Percentiles rank a stretch among this genome's conserved stretches.
phyloP scores from a whole-genome alignment of 768 basidiomycete species.

The Rhizopogon vulgaris region DNA sequence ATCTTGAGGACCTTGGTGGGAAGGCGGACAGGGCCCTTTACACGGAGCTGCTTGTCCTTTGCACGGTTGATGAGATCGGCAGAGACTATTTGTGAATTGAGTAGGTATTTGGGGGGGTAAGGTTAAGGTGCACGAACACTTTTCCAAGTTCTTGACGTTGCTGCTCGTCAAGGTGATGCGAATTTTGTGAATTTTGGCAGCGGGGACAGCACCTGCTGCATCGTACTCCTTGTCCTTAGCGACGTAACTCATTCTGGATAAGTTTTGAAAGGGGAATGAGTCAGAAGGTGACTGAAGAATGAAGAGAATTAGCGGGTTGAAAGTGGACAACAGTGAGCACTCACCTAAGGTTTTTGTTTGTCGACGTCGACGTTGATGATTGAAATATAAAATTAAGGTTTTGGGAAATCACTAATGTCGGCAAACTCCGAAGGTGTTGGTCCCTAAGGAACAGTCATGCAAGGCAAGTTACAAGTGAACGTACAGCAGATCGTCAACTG shows the following conservation, averaged over 20 bases:
- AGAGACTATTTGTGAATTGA: constrained; percentile 59
- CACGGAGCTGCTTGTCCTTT: constrained; percentile 98
- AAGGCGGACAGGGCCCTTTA: constrained; percentile 97
- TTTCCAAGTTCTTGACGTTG: constrained; percentile 98
- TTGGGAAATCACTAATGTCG: neutral
- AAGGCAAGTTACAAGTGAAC: constrained; percentile 27
- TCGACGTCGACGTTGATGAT: neutral
- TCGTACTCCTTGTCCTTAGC: constrained; percentile 99
- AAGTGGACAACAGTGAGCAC: neutral
- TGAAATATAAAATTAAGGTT: neutral
- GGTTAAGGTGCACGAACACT: constrained; percentile 53
- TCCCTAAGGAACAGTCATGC: constrained; percentile 25
- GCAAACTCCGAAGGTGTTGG: neutral
- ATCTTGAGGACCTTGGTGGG: constrained; percentile 99
- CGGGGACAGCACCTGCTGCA: constrained; percentile 81
- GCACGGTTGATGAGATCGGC: constrained; percentile 95
- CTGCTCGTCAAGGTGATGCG: constrained; percentile 97
- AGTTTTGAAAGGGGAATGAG: constrained; percentile 37
- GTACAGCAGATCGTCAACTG: constrained; percentile 1
- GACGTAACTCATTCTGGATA: constrained; percentile 88
- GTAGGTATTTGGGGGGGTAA: neutral
- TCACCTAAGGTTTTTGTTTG: neutral
- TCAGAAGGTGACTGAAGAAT: constrained; percentile 72
- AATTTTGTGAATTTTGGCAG: constrained; percentile 97
- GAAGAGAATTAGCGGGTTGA: neutral